phyloP scores from a whole-genome alignment of 768 basidiomycete species.

The Boletellus emodensis region DNA sequence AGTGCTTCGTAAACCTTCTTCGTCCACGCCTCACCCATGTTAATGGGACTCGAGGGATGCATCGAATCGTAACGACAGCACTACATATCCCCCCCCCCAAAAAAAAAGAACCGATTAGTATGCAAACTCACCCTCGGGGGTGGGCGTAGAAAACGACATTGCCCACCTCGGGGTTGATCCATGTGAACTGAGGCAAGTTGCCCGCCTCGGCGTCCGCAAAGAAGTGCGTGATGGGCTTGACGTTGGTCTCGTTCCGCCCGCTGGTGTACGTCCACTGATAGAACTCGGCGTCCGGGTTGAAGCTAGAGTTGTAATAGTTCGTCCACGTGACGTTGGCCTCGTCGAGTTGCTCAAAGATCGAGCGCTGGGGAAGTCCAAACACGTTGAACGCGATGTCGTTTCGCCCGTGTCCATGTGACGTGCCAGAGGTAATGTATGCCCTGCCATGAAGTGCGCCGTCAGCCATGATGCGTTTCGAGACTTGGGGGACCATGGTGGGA shows the following conservation, averaged over 20 bases:
- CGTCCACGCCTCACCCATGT: conserved; percentile 24
- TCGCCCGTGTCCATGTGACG: conserved; percentile 22
- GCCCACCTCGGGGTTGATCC: conserved; percentile 25
- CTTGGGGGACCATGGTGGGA: too few relatives aligned
- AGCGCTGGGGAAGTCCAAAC: conserved; percentile 24
- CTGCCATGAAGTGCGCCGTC: background rate
- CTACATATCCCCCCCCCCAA: conserved; percentile 4
- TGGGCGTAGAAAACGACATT: too few relatives aligned
- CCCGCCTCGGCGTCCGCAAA: conserved; percentile 21
- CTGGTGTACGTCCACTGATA: conserved; percentile 18
- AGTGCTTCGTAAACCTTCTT: conserved; percentile 23
- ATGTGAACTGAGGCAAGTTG: conserved; percentile 24
- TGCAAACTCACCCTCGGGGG: too few relatives aligned
- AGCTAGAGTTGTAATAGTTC: conserved; percentile 28
- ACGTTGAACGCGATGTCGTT: conserved; percentile 13
- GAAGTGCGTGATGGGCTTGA: conserved; percentile 15
- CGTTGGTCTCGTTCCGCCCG: conserved; percentile 15
- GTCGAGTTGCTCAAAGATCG: conserved; percentile 27
- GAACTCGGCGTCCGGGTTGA: conserved; percentile 23
- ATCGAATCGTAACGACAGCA: conserved; percentile 25
- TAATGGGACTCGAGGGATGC: conserved; percentile 26
- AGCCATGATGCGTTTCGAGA: too few relatives aligned
- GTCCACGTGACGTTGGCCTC: conserved; percentile 22
- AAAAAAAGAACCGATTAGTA: background rate
- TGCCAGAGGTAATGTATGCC: conserved; percentile 26